Evolutionary conservation across 495 filamentous ascomycete species (phyloP).

Genomic region (Neurospora sp.): DNA sequence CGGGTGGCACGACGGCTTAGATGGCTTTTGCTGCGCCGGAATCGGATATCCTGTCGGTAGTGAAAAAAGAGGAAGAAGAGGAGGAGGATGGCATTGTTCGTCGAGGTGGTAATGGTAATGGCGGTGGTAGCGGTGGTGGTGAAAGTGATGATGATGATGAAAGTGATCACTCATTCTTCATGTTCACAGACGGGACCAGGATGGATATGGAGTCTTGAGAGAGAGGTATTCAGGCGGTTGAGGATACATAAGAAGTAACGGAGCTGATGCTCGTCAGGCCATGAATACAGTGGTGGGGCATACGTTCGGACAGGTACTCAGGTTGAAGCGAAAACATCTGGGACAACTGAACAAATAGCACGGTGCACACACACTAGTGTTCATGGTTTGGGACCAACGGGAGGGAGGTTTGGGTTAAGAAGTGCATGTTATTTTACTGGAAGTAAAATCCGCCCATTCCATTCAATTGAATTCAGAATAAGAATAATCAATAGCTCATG

Average conservation of each 20-base stretch:
- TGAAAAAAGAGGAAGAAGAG: neutral
- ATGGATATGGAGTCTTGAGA: neutral
- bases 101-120: neutral
- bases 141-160: neutral
- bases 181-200: neutral
- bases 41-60: neutral
- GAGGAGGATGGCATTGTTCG: neutral
- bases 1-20: neutral
- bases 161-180: neutral
- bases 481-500: too few species aligned
- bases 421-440: too few species aligned
- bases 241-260: neutral
- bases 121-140: neutral
- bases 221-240: neutral
- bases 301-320: neutral
- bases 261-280: neutral
- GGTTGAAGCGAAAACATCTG: neutral
- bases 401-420: too few species aligned
- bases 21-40: neutral
- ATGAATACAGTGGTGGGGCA: neutral
- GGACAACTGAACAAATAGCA: neutral
- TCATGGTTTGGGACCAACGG: too few species aligned
- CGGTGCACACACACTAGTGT: too few species aligned
- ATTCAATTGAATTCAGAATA: too few species aligned
- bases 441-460: too few species aligned